These are phyloP conservation scores for Epichloe hybrida DNA, from an alignment of 2,329 filamentous ascomycete genomes.

Conservation along the genomic window DNA sequence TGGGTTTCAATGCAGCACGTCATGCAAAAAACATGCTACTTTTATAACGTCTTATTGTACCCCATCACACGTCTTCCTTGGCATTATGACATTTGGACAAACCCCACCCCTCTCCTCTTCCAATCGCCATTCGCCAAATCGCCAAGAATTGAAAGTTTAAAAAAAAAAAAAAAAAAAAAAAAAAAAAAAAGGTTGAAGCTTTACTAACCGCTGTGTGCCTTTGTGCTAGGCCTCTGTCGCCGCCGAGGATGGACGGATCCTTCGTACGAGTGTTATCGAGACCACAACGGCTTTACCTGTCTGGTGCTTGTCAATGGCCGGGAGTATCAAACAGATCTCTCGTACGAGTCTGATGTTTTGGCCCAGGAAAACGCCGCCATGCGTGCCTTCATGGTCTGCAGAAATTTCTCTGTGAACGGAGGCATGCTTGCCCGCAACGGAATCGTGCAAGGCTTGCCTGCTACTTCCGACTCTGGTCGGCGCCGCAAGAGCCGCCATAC, in stretches of 20 bases:
- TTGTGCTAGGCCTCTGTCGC: slow-evolving; percentile 68
- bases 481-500: slow-evolving; percentile 38
- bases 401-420: slow-evolving; percentile 93
- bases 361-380: slow-evolving; percentile 91
- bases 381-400: slow-evolving; percentile 93
- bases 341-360: slow-evolving; percentile 67
- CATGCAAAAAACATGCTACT: neutral
- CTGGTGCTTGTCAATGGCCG: slow-evolving; percentile 90
- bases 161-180: too few species aligned
- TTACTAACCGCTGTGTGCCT: neutral
- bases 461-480: slow-evolving; percentile 32
- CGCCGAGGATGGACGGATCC: slow-evolving; percentile 90
- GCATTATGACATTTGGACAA: neutral
- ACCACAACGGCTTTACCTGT: slow-evolving; percentile 67
- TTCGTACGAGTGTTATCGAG: slow-evolving; percentile 69
- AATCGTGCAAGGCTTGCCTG: slow-evolving; percentile 52
- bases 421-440: slow-evolving; percentile 69
- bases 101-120: neutral
- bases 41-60: neutral
- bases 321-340: slow-evolving; percentile 84
- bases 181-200: neutral
- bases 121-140: neutral
- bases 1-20: neutral
- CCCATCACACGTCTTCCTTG: neutral
- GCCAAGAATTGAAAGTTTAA: neutral